A percentile compares a stretch with the other conserved stretches of the same genome.
Evolutionary conservation across 1,139 yeast genomes (phyloP).

Genomic region (Taphrina pruni): DNA sequence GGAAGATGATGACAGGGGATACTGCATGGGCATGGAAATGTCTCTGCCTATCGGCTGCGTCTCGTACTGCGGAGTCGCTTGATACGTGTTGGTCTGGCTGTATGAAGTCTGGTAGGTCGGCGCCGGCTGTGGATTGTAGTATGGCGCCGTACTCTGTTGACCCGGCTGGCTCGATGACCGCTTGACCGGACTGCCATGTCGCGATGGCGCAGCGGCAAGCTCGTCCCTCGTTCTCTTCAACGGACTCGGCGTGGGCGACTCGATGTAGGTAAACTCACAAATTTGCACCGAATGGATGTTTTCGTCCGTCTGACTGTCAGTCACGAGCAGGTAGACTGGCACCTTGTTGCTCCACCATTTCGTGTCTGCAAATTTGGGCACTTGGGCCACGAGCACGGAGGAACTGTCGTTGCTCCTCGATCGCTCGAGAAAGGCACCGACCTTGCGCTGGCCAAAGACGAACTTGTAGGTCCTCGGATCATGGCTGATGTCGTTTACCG

Average conservation of each 20-base stretch:
- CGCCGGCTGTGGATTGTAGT: slow-evolving; percentile 1
- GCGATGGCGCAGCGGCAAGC: not conserved
- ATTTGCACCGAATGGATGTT: slow-evolving; percentile 24
- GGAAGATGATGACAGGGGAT: not conserved
- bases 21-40: slow-evolving; percentile 14
- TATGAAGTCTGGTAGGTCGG: slow-evolving; percentile 15
- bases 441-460: slow-evolving; percentile 30
- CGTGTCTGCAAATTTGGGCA: slow-evolving; percentile 26
- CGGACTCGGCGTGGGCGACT: slow-evolving; percentile 19
- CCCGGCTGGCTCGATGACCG: slow-evolving; percentile 16
- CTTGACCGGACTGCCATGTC: slow-evolving; percentile 15
- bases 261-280: slow-evolving; percentile 31
- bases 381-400: slow-evolving; percentile 24
- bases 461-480: slow-evolving; percentile 28
- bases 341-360: slow-evolving; percentile 35
- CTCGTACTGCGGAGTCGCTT: not conserved
- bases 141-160: slow-evolving; percentile 13
- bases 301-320: slow-evolving; percentile 31
- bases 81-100: slow-evolving; percentile 10
- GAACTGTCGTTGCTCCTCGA: slow-evolving; percentile 5
- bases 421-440: slow-evolving; percentile 33
- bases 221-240: slow-evolving; percentile 30
- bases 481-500: slow-evolving; percentile 18
- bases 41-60: not conserved
- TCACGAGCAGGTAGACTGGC: slow-evolving; percentile 28